These are phyloP conservation scores for Arthrobotrys iridis DNA, from an alignment of 2,329 filamentous ascomycete genomes.

Conservation along the genomic window DNA sequence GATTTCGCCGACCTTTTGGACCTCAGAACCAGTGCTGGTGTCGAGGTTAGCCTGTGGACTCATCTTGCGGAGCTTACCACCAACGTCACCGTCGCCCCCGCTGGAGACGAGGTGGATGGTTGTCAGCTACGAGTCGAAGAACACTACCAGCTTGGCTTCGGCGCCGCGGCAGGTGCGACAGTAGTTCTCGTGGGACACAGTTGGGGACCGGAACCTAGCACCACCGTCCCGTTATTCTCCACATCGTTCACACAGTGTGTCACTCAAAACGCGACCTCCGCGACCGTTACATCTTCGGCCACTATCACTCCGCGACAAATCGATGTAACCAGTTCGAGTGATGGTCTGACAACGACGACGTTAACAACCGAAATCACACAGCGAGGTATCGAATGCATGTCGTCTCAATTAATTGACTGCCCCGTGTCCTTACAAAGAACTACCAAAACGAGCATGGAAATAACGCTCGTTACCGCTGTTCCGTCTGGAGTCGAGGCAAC, in stretches of 20 bases:
- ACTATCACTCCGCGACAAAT: constrained; percentile 19
- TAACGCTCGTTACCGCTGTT: constrained; percentile 63
- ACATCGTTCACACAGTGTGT: constrained; percentile 63
- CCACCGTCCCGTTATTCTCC: constrained; percentile 66
- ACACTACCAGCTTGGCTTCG: constrained; percentile 66
- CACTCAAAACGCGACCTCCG: neutral
- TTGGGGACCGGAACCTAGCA: constrained; percentile 66
- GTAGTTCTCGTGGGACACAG: constrained; percentile 63
- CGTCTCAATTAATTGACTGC: constrained; percentile 64
- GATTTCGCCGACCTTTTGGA: constrained; percentile 27
- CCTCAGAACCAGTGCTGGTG: constrained; percentile 62
- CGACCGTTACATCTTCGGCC: neutral
- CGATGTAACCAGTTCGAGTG: neutral
- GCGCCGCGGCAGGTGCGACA: constrained; percentile 68
- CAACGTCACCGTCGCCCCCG: constrained; percentile 64
- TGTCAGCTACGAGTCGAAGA: constrained; percentile 66
- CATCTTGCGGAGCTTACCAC: constrained; percentile 68
- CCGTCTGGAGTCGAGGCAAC: constrained; percentile 61
- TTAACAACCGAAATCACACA: constrained; percentile 63
- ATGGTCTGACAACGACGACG: constrained; percentile 62
- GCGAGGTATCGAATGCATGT: constrained; percentile 64
- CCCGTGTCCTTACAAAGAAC: constrained; percentile 66
- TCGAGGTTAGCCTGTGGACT: constrained; percentile 66
- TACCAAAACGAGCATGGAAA: constrained; percentile 60
- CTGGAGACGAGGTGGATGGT: constrained; percentile 59